Evolutionary conservation across 2,329 filamentous ascomycete species (phyloP), one percentile per base, ranked within the genome.

Genomic region (Nemania sp.): DNA sequence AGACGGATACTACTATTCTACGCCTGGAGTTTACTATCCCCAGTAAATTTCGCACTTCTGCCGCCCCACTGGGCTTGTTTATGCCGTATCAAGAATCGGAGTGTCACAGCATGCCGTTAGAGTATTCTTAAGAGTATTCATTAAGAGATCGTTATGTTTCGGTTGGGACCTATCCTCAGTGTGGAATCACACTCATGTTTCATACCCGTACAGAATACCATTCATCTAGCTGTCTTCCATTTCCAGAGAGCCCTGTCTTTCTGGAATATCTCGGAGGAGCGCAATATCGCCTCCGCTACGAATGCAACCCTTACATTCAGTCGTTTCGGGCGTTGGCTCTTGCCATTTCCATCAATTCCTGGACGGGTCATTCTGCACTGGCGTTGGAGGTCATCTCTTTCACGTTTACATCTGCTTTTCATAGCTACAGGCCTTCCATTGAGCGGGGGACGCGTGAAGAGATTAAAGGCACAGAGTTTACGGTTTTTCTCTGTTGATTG

Each of bases 1-100:
- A 70, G 82, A 87, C 73, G 81, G 81, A 62, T 96, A 90, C 77
- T 96, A 93, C 70, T 89, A 88, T 70, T 80, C 84, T 20, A 77
- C 78, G 2, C 77, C 80, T 39, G 62, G 50, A n/a, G 83, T 87
- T 64, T 89, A 86, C 74, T 89, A 87, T 71, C 78, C 81, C 56
- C 83, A 86, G 73, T 87, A 83, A 79, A 64, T 37, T 39, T 20
- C 29, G 20, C 13, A 32, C 18, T 42, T 20, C 35, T 29, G 10
- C 40, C 32, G n/a, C 34, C 37, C 29, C 32, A 20, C 39, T 25
- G 20, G 11, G 20, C 25, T 29, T 29, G 25, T 29, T 29, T 29
- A 29, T 29, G 7, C 25, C 25, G 25, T 3, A 3, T 3, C 25
- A 29, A 29, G 25, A 51, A 35, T 40, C 37, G 11, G 40, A 45